Evolutionary conservation across 2,329 filamentous ascomycete genomes (phyloP).

Genomic region (Dactylellina drechsleri): DNA sequence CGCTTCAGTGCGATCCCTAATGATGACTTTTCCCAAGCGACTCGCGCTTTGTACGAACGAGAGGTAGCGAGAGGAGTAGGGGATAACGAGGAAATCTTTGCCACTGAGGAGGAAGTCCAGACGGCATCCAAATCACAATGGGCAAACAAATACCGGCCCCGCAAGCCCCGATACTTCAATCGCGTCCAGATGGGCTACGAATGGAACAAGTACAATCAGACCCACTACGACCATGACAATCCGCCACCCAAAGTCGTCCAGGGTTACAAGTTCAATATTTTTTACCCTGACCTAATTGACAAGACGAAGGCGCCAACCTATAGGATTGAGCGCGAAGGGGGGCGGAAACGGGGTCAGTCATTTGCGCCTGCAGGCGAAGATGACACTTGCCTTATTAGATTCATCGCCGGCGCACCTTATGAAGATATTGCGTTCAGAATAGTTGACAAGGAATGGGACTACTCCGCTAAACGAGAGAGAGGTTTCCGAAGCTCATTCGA

Average conservation of each 20-base stretch:
- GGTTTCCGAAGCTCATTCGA: conserved; percentile 98
- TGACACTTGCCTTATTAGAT: conserved; percentile 95
- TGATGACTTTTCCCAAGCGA: conserved; percentile 86
- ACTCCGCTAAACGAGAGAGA: conserved; percentile 91
- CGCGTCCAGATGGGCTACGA: conserved; percentile 99
- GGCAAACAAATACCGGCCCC: conserved; percentile 84
- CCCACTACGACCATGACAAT: conserved; percentile 98
- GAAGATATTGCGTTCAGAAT: conserved; percentile 97
- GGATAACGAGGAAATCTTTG: conserved; percentile 96
- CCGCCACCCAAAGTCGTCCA: conserved; percentile 97
- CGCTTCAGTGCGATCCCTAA: conserved; percentile 76
- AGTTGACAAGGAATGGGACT: conserved; percentile 99
- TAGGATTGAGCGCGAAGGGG: conserved; percentile 92
- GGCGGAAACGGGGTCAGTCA: conserved; percentile 86
- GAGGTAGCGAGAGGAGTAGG: conserved; percentile 90
- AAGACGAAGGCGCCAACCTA: conserved; percentile 94
- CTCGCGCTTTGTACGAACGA: conserved; percentile 87
- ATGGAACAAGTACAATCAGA: conserved; percentile 99
- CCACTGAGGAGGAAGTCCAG: conserved; percentile 81
- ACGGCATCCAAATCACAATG: conserved; percentile 75
- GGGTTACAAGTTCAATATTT: conserved; percentile 99
- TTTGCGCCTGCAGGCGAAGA: conserved; percentile 94
- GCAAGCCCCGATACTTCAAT: conserved; percentile 97
- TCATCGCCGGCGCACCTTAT: conserved; percentile 93
- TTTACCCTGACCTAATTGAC: conserved; percentile 96